Percentiles rank a stretch among this genome's conserved stretches.
phyloP scores from a whole-genome alignment of 2,329 filamentous ascomycete species.

The Ophiosphaerella herpotricha region DNA sequence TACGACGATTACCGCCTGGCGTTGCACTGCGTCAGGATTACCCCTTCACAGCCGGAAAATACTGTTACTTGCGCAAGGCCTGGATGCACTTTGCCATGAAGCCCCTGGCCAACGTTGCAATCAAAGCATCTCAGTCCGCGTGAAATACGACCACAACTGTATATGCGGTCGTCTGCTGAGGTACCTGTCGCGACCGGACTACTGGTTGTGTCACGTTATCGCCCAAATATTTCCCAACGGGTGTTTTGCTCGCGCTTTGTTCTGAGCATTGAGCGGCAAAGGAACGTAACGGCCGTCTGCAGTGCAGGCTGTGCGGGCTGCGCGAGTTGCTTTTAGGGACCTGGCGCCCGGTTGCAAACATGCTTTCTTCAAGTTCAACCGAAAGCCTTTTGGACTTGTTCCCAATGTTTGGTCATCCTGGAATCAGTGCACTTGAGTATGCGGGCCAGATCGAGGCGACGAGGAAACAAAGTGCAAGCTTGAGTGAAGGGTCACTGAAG shows the following conservation, averaged over 20 bases:
- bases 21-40: constrained; percentile 23
- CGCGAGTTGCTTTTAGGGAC: constrained; percentile 15
- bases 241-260: constrained; percentile 8
- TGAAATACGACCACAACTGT: constrained; percentile 27
- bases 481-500: constrained; percentile 23
- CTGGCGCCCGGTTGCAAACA: constrained; percentile 15
- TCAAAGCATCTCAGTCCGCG: constrained; percentile 18
- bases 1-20: constrained; percentile 23
- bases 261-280: not conserved
- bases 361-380: constrained; percentile 22
- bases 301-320: constrained; percentile 1
- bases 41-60: constrained; percentile 22
- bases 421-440: constrained; percentile 41
- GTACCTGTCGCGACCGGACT: constrained; percentile 22
- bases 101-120: constrained; percentile 27
- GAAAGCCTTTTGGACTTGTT: constrained; percentile 27
- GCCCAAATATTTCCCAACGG: constrained; percentile 12
- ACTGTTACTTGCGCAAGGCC: constrained; percentile 18
- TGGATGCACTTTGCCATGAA: constrained; percentile 18
- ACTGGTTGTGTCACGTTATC: constrained; percentile 28
- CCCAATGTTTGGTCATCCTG: constrained; percentile 41
- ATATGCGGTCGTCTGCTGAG: constrained; percentile 20
- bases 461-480: constrained; percentile 21
- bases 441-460: constrained; percentile 24
- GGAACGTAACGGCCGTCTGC: constrained; percentile 7